Evolutionary conservation across 75 land plant genomes (phyloP).

Genomic region (Gnetum montanum): DNA sequence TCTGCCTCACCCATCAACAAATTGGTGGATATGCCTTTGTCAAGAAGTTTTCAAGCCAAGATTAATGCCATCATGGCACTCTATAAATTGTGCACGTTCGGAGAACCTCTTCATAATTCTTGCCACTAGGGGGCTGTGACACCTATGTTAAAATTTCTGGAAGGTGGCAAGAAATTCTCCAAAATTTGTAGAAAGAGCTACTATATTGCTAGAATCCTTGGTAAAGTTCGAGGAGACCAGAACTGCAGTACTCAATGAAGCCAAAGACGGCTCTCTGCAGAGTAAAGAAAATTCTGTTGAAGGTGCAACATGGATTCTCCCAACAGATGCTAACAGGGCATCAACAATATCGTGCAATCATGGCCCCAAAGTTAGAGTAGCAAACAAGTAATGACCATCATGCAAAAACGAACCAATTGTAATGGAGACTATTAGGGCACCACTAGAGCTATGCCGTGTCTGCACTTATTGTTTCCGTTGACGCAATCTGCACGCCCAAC

Average conservation of each 20-base stretch:
- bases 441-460: too few relatives aligned
- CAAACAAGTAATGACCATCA: too few relatives aligned
- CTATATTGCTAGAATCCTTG: constrained; percentile 48
- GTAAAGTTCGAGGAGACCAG: constrained; percentile 55
- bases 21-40: constrained; percentile 40
- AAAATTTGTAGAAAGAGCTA: constrained; percentile 54
- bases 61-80: constrained; percentile 59
- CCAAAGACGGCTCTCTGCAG: constrained; percentile 57
- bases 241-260: constrained; percentile 31
- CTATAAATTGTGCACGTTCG: constrained; percentile 50
- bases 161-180: constrained; percentile 51
- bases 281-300: constrained; percentile 67
- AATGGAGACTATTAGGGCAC: too few relatives aligned
- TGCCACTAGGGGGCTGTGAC: constrained; percentile 29
- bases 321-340: too few relatives aligned
- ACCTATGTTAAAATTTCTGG: constrained; percentile 34
- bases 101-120: constrained; percentile 37
- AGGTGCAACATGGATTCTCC: too few relatives aligned
- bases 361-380: too few relatives aligned
- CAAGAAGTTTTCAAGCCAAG: constrained; percentile 55
- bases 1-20: constrained; percentile 55
- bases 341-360: too few relatives aligned
- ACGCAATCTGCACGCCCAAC: too few relatives aligned
- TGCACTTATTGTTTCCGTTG: too few relatives aligned
- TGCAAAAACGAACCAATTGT: too few relatives aligned